phyloP scores from a whole-genome alignment of 306 rosid species.

The Carpinus viminea region DNA sequence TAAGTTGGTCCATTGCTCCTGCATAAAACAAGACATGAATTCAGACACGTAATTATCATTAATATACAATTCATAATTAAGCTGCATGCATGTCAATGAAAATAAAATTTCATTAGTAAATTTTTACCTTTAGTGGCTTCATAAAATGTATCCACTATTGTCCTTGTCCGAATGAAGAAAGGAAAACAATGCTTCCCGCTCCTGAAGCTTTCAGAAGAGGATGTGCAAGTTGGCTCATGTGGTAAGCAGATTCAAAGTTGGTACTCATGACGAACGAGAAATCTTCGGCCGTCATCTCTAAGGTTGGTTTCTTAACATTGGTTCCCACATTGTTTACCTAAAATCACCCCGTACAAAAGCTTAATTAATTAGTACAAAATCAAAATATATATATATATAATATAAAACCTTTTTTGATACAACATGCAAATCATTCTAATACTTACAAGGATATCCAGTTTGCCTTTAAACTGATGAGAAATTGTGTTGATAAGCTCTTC shows the following conservation, averaged over 20 bases:
- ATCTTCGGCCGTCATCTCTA: slow-evolving; percentile 29
- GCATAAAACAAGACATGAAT: neutral
- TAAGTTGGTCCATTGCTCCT: slow-evolving; percentile 55
- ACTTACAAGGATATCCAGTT: slow-evolving; percentile 40
- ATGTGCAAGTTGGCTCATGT: slow-evolving; percentile 40
- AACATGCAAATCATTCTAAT: too few relatives aligned
- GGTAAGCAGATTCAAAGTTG: slow-evolving; percentile 39
- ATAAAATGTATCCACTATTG: slow-evolving; percentile 38
- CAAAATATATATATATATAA: too few relatives aligned
- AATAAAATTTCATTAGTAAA: neutral
- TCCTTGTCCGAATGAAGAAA: slow-evolving; percentile 36
- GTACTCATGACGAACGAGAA: slow-evolving; percentile 16
- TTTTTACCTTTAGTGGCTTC: slow-evolving; percentile 39
- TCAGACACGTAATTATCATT: too few relatives aligned
- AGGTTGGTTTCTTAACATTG: neutral
- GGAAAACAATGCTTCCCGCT: slow-evolving; percentile 35
- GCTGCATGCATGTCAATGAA: too few relatives aligned
- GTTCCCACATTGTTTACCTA: slow-evolving; percentile 19
- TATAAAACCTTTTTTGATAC: too few relatives aligned
- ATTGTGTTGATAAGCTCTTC: slow-evolving; percentile 20
- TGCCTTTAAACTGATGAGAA: slow-evolving; percentile 34
- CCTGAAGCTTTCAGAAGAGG: slow-evolving; percentile 3
- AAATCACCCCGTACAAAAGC: neutral
- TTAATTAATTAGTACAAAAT: too few relatives aligned
- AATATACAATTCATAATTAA: too few relatives aligned